Evolutionary conservation across 192 early-diverging fungal genomes (phyloP), one percentile per base, ranked within the genome.

Genomic region (Phlyctochytrium bullatum): DNA sequence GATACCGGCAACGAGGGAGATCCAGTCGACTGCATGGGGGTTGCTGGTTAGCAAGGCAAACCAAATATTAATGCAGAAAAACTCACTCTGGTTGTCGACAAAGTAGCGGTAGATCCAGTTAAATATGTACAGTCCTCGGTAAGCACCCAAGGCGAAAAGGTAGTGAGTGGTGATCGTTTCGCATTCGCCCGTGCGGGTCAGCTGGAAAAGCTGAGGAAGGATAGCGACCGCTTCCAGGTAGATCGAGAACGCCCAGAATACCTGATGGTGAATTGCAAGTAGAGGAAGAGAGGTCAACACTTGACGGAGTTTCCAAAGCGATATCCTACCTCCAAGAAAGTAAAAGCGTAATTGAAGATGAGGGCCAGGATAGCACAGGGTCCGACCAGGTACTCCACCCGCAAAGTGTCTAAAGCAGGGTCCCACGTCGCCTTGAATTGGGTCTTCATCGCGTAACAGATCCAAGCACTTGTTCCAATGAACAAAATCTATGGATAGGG

Each of bases 101-200:
- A 84, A 81, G 76, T 89, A 96, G 36, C 94, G 87, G 66, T 93
- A 99, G 47, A 99, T 85, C 97, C 97, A 99, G 75, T 99, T 99
- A 76, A 86, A 73, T 63, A 96, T 70, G 74, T 96, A 96, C 62
- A 94, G 76, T 0, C 86, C 90, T 23, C 93, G 89, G 75, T 96
- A 96, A 10, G 88, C 92, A 6, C 97, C 97, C 51, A 99, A 73
- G 1, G 96, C 93, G 85, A 99, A 99, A 50, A 99, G 78, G 75
- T 99, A 99, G 77, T 99, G 97, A 12, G 94, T 92, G 4, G 96
- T 99, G 76, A 99, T 98, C n/a, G 94, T 97, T 75, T 99, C 96
- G 12, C 95, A 95, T 76, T 98, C 96, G 30, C 96, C 94, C 1
- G 96, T 98, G 59, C 94, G 88, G n/a, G 90, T 87, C 68, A 99